Evolutionary conservation across 1,284 basidiomycete genomes (phyloP), one percentile per base, ranked within the genome.

Genomic region (Peniophora sp.): DNA sequence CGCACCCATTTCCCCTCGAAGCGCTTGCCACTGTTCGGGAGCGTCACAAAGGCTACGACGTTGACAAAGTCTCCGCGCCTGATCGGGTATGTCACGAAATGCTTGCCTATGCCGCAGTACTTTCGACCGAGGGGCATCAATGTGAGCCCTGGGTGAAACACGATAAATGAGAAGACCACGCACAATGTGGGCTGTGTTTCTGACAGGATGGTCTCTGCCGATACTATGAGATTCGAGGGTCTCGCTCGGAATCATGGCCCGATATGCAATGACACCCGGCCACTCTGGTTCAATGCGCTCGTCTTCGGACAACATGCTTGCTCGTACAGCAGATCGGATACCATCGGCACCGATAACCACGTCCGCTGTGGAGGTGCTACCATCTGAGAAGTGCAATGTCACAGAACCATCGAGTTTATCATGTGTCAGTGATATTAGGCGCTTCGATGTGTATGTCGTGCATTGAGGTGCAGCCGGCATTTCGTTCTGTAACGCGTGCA

Each of bases 301-400:
- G 27, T 12, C 27, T 27, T 60, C 58, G 3, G 50, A 45, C 12
- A 65, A 52, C 47, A 67, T 47, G 14, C 41, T 24, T 8, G 51
- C 53, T 6, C 68, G 61, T 20, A 72, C 64, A 1, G 59, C 56
- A 52, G 78, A 80, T 57, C 67, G 73, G 50, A 81, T 69, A 0
- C 79, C 79, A 56, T 81, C 79, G 1, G 77, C 72, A 11, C 77
- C 78, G 48, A 81, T 65, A 19, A 81, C 68, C 8, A 81, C 58
- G 52, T 81, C 77, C 3, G 77, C 64, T 55, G 73, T 70, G 53
- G 72, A 63, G 0, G 63, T 66, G 11, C 71, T 70, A 3, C 73
- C 73, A 55, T 79, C 76, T 3, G 69, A 53, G 55, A 80, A 80
- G 22, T 66, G 60, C 1, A 79, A 55, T 16, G 62, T 59, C 20